A percentile compares a stretch with the other conserved stretches of the same genome.
Evolutionary conservation across 2,329 filamentous ascomycete species (phyloP).

Genomic region (Aspergillus ibericus): DNA sequence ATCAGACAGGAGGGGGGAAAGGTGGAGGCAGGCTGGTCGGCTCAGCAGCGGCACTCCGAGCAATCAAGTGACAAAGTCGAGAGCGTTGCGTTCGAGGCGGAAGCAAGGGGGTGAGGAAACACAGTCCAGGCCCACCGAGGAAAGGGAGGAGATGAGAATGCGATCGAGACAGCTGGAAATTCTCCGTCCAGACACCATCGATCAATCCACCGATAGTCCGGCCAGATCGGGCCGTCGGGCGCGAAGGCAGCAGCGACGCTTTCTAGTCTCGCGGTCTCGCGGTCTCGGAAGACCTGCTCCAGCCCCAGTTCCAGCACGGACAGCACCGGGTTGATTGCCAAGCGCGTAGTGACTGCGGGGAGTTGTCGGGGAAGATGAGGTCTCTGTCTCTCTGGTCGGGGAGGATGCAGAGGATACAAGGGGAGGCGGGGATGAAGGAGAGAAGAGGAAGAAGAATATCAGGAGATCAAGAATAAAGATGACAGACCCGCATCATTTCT

Average conservation of each 20-base stretch:
- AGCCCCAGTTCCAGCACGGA: neutral
- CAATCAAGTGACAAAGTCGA: conserved; percentile 8
- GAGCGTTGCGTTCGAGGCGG: neutral
- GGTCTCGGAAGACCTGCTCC: neutral
- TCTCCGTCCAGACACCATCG: conserved; percentile 15
- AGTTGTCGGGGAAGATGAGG: neutral
- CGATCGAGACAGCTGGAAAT: conserved; percentile 15
- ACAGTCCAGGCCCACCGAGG: conserved; percentile 1
- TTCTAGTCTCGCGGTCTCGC: no score
- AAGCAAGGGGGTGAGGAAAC: conserved; percentile 17
- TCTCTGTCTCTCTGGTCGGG: neutral
- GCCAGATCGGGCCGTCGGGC: conserved; percentile 22
- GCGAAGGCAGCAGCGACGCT: conserved; percentile 16
- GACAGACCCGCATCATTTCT: conserved; percentile 23
- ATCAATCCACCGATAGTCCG: conserved; percentile 18
- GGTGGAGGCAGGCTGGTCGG: neutral
- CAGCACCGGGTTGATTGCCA: neutral
- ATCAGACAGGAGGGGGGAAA: neutral
- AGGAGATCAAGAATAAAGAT: conserved; percentile 17
- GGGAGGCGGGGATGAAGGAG: neutral
- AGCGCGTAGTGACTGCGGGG: neutral
- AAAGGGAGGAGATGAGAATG: conserved; percentile 11
- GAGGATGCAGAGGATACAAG: neutral
- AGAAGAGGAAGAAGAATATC: neutral
- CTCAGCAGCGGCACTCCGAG: conserved; percentile 1